Base-by-base conservation (phyloP, 805 yeast species). In the Saccharomycopsis guyanensis region DNA sequence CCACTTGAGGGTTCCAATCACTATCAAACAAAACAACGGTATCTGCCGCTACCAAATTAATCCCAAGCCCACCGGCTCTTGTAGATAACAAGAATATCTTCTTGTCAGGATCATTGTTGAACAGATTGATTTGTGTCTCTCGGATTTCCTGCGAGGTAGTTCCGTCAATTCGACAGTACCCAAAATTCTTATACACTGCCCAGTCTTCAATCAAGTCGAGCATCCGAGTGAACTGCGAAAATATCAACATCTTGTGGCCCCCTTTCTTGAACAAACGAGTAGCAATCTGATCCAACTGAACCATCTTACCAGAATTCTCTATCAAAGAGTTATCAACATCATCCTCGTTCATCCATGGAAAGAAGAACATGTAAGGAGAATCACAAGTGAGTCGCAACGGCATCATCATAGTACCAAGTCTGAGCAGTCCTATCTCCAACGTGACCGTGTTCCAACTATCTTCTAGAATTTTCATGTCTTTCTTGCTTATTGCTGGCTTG, bases 1-100 rank as follows among this genome's bases (percentile, higher is more conserved):
- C 97, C 52, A 87, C 94, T 59, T 91, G 97, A 0, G 97, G 98
- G 57, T 91, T 91, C 96, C 97, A 91, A 59, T 91, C 98, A 47
- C 87, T 83, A 58, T 91, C 98, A 59, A 86, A 88, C 8, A 91
- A 57, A 3, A 91, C 76, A 1, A 93, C 97, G 1, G 95, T 81
- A 53, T 93, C 97, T 0, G 97, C 96, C 0, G 82, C 78, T 0
- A 82, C 76, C 46, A 91, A 68, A 58, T 91, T 91, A 37, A 91
- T 77, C 3, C 98, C 98, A 27, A 91, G 71, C 0, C 97, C 97
- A 7, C 97, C 98, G 0, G 97, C 91, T 52, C 97, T 71, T 0
- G 98, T 93, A 12, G 95, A 83, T 12, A 93, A 68, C 43, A 93
- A 62, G 53, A 91, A 91, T 1, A 88, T 70, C 12, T 56, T 60